Percentiles rank a stretch among this genome's conserved stretches.
Evolutionary conservation across 306 rosid genomes (phyloP).

Genomic region (Quercus ilex): DNA sequence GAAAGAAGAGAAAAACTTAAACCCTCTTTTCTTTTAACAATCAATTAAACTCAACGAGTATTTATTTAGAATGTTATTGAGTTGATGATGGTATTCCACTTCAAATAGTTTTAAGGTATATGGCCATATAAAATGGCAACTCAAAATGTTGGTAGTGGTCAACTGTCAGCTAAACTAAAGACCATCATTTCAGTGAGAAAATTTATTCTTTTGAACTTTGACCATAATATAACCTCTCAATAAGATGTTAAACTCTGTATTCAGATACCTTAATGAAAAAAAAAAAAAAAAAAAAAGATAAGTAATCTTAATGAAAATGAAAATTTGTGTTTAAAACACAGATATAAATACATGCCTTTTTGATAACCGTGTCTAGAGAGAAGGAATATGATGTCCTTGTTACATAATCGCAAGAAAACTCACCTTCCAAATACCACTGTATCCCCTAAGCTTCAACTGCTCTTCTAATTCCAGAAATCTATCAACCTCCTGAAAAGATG

Average conservation of each 20-base stretch:
- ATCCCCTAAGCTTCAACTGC: slow-evolving; percentile 65
- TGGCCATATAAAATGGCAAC: background rate
- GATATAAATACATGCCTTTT: background rate
- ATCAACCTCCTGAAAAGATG: slow-evolving; percentile 84
- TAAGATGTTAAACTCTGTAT: background rate
- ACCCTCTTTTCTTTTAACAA: background rate
- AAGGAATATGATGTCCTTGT: slow-evolving; percentile 12
- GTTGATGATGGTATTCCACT: background rate
- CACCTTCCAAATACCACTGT: slow-evolving; percentile 89
- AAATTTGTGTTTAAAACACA: slow-evolving; percentile 12
- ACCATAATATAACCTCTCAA: background rate
- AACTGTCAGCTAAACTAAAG: background rate
- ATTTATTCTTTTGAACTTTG: background rate
- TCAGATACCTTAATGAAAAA: background rate
- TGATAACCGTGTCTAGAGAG: slow-evolving; percentile 4
- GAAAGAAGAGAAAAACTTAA: background rate
- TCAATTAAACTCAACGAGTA: background rate
- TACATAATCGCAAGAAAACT: slow-evolving; percentile 19
- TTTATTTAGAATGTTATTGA: background rate
- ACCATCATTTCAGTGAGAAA: background rate
- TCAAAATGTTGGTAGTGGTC: background rate
- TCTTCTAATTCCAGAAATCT: slow-evolving; percentile 70
- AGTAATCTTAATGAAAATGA: background rate
- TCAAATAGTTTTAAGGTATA: background rate
- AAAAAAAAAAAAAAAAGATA: background rate